Evolutionary conservation across 805 yeast species (phyloP), one percentile per base, ranked within the genome.

Genomic region (Saccharomycopsis olivae): DNA sequence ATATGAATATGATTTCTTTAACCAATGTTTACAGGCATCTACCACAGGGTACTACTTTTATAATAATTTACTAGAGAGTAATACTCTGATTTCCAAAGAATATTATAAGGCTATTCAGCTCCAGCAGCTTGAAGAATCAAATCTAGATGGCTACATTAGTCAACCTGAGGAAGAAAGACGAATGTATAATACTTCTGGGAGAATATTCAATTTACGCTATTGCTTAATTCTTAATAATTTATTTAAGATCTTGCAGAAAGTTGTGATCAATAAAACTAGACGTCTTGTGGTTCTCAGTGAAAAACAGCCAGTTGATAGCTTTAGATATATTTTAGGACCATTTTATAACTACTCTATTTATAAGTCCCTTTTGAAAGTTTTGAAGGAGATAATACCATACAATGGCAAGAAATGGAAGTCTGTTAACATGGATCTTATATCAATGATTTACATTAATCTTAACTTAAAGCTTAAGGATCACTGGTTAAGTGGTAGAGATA

Each of bases 391-490:
- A 37, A 77, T 87, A 1, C 95, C 96, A 0, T 85, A 80, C 59
- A 88, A 85, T 52, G 96, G 96, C 15, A 76, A 92, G 44, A 87
- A 88, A 57, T 89, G 98, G 98, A 78, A 87, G 50, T 73, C 87
- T 11, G 73, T 77, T 47, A 92, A 89, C 55, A 89, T 92, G 96
- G 96, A 88, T 49, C 65, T 92, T 34, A 83, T 89, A 3, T 85
- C 96, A 0, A 78, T 84, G 45, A 87, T 89, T 2, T 89, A 82
- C 52, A 56, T 92, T 20, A 77, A 86, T 53, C 73, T 84, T 51
- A 73, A 75, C 49, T 63, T 87, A 29, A 73, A 77, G 14, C 57
- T 89, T 35, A 69, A 76, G 45, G 98, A 89, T 54, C 79, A 78
- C 46, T 89, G 97, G 97, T 67, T 89, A 21, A 78, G 77, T 13